Conservation (phyloP, 805 yeast genomes). For the Wickerhamomyces strasburgensis region DNA sequence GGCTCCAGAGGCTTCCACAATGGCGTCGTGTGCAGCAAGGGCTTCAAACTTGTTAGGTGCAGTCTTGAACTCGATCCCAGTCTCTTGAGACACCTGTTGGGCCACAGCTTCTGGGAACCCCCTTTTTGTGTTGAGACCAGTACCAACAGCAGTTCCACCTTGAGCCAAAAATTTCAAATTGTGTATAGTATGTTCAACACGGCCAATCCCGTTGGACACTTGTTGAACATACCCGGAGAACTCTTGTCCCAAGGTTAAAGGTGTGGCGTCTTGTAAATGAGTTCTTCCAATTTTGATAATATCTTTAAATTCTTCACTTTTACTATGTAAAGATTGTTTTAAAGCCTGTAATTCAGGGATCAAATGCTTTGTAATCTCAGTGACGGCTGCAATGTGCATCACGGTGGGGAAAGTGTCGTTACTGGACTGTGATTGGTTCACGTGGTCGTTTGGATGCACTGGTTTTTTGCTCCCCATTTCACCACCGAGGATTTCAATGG, state of each 20-base stretch:
- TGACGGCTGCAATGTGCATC: slow-evolving; percentile 98
- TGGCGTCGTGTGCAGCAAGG: slow-evolving; percentile 96
- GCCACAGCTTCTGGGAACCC: slow-evolving; percentile 91
- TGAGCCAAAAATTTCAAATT: slow-evolving; percentile 84
- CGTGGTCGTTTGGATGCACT: slow-evolving; percentile 98
- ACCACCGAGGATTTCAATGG: slow-evolving; percentile 94
- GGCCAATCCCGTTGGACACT: slow-evolving; percentile 80
- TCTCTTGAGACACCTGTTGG: slow-evolving; percentile 73
- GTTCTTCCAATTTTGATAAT: slow-evolving; percentile 99
- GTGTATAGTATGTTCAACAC: slow-evolving; percentile 75
- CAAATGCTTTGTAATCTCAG: slow-evolving; percentile 71
- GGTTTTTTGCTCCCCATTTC: slow-evolving; percentile 86
- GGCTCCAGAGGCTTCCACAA: slow-evolving; percentile 97
- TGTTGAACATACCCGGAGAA: slow-evolving; percentile 96
- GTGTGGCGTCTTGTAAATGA: slow-evolving; percentile 98
- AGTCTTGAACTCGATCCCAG: slow-evolving; percentile 84
- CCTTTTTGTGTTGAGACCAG: slow-evolving; percentile 90
- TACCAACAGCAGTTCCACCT: slow-evolving; percentile 99
- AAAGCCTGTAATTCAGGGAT: slow-evolving; percentile 76
- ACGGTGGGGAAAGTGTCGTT: slow-evolving; percentile 99
- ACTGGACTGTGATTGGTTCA: slow-evolving; percentile 97
- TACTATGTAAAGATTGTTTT: slow-evolving; percentile 71
- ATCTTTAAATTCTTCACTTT: slow-evolving; percentile 76
- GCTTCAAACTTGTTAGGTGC: slow-evolving; percentile 99
- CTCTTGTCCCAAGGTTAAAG: slow-evolving; percentile 96